A percentile compares a stretch with the other conserved stretches of the same genome.
These are phyloP conservation scores for Saccharata proteae DNA, from an alignment of 2,329 filamentous ascomycete genomes.

Conservation along the genomic window DNA sequence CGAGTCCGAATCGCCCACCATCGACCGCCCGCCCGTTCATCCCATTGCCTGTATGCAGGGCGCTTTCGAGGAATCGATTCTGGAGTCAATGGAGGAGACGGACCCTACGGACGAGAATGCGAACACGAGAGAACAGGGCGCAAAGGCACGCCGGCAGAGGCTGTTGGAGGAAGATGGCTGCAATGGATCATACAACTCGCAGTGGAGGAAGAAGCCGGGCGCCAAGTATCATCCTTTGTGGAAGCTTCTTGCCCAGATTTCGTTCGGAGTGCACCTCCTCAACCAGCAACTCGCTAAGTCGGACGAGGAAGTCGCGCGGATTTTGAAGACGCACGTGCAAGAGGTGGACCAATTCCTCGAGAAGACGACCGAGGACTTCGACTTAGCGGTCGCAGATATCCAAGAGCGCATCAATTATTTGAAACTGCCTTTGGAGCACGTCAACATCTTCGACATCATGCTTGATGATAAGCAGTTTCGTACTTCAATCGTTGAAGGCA, in stretches of 20 bases:
- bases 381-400: slow-evolving; percentile 66
- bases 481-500: slow-evolving; percentile 69
- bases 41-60: slow-evolving; percentile 66
- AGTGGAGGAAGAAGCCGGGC: slow-evolving; percentile 64
- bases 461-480: slow-evolving; percentile 75
- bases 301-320: slow-evolving; percentile 74
- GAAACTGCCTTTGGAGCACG: slow-evolving; percentile 71
- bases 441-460: slow-evolving; percentile 74
- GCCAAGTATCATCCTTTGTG: slow-evolving; percentile 77
- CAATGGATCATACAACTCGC: slow-evolving; percentile 57
- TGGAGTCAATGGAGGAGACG: slow-evolving; percentile 50
- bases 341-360: slow-evolving; percentile 89
- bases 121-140: slow-evolving; percentile 45
- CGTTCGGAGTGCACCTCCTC: slow-evolving; percentile 83
- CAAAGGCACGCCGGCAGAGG: slow-evolving; percentile 48
- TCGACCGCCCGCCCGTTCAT: slow-evolving; percentile 39
- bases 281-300: slow-evolving; percentile 79
- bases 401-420: slow-evolving; percentile 68
- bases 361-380: slow-evolving; percentile 72
- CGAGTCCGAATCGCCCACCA: slow-evolving; percentile 6
- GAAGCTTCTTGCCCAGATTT: slow-evolving; percentile 85
- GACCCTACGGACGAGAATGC: slow-evolving; percentile 13
- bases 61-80: slow-evolving; percentile 71
- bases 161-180: slow-evolving; percentile 44
- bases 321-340: slow-evolving; percentile 83